Evolutionary conservation across 1,284 basidiomycete species (phyloP), one percentile per base, ranked within the genome.

Genomic region (Cryptococcus wingfieldii): DNA sequence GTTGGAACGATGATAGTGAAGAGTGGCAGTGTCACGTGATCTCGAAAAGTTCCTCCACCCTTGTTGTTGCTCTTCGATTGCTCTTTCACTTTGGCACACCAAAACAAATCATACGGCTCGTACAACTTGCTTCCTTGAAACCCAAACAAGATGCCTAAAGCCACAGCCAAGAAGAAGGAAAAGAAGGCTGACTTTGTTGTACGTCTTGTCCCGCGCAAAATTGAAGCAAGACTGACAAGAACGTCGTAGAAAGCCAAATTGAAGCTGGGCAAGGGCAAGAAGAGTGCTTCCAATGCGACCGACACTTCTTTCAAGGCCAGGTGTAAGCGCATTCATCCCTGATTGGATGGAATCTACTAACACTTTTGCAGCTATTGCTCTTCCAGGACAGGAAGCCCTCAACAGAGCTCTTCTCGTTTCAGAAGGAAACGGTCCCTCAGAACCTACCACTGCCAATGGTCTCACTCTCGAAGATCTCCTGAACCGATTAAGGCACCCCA

Each of bases 291-390:
- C 51, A 98, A 97, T 82, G 89, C 85, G 9, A 85, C 96, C 62
- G 90, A 98, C 75, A 97, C 94, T 1, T 93, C 92, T 0, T 97
- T 95, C 83, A 96, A 93, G 75, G 86, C 91, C 44, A 83, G 89
- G 62, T 91, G 91, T 93, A 57, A 69, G 82, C 72, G 38, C 14
- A 39, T n/a, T 18, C 8, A 18, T 8, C 31, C 28, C 28, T 18
- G n/a, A 23, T 31, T 19, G 2, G 37, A 19, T 39, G 42, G 12
- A 23, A 38, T 16, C 28, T 7, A 27, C 18, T 48, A 27, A 48
- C 45, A 28, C 38, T 59, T 37, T 12, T 10, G n/a, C 65, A 95
- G 92, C 89, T 14, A 94, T 97, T 71, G 86, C 86, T 27, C 80
- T 97, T n/a, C 93, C 93, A 0, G 83, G 83, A 1, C 93, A 97